Base-by-base conservation (phyloP, 2,329 filamentous ascomycete genomes). In the Gremmenia infestans region DNA sequence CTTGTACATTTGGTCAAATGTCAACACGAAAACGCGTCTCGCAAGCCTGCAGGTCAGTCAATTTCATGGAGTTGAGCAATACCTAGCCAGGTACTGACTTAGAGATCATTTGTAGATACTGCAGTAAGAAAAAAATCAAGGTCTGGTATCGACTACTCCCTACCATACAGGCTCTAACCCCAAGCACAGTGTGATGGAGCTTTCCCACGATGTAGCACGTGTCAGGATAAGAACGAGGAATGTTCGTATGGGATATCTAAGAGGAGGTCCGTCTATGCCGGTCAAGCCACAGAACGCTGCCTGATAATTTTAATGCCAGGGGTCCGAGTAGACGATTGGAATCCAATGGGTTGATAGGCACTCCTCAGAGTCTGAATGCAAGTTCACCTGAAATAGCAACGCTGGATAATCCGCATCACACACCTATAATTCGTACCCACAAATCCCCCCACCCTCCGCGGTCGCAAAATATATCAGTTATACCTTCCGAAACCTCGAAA, bases 181-280 rank as follows among this genome's bases (percentile, higher is more conserved):
- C 19, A 22, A 36, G 8, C 17, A 17, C 48, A 68, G 66, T 69
- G 67, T 51, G 67, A 68, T 60, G 67, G 67, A 2, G 51, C 43
- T 12, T 55, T 57, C 9, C 66, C 66, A 6, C 55, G 42, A 28
- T 69, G 67, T 53, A 58, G 59, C 3, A 60, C 64, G 15, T 69
- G 67, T 37, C 55, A 55, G 15, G 47, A 57, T 8, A 63, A 60
- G 43, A 59, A 60, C 14, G 50, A 61, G 25, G 62, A 63, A 25
- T 69, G 67, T 42, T 55, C 56, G 2, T 69, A 69, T 56, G 66
- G 64, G 9, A 53, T 64, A 40, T 66, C 65, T 11, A 68, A 68
- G 51, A 63, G 67, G 32, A 67, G 64, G 65, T 65, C n/a, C 47
- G 62, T 57, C 15, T 25, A 32, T 37, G 36, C 15, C 23, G 22